Evolutionary conservation across 2,329 filamentous ascomycete genomes (phyloP), one percentile per base, ranked within the genome.

Genomic region (Phoma sp.): DNA sequence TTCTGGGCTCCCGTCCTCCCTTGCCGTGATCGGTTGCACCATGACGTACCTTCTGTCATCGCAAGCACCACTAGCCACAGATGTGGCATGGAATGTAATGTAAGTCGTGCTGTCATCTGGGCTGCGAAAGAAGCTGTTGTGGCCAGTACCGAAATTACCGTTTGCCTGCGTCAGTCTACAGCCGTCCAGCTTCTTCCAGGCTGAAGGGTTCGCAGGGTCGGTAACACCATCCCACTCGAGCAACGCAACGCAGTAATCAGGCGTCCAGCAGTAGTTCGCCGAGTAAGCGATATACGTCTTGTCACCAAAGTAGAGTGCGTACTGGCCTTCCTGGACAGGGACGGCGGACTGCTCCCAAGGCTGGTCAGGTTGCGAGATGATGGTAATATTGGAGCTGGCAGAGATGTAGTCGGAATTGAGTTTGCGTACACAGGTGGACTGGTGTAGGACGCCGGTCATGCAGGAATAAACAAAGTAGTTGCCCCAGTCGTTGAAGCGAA

Each of bases 41-140:
- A 81, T 81, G 1, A 83, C 81, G 54, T 84, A 84, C 30, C 83
- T 68, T 5, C 74, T 80, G 2, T 80, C 76, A 53, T 84, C 82
- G 50, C 84, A 86, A 1, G 79, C 77, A 0, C 83, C 83, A 0
- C 68, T 70, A 7, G 74, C 70, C 50, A 77, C 80, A 1, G 74
- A 70, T 0, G 82, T 84, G 1, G 83, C 83, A 60, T 86, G 83
- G 67, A 83, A 86, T 0, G 81, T 79, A 45, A 81, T 83, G 78
- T 79, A 86, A 2, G 77, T 80, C 66, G 85, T 76, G 0, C 69
- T 78, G 3, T 76, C 81, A 57, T 85, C 81, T 0, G 83, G 83
- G 56, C 81, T 84, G 20, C 68, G 73, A 71, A 86, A 85, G 75
- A 86, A 86, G 4, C 81, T 81, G 62, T 85, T 85, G 57, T 85